Evolutionary conservation across 1,284 basidiomycete genomes (phyloP), one percentile per base, ranked within the genome.

Genomic region (Leccinum colubrinum): DNA sequence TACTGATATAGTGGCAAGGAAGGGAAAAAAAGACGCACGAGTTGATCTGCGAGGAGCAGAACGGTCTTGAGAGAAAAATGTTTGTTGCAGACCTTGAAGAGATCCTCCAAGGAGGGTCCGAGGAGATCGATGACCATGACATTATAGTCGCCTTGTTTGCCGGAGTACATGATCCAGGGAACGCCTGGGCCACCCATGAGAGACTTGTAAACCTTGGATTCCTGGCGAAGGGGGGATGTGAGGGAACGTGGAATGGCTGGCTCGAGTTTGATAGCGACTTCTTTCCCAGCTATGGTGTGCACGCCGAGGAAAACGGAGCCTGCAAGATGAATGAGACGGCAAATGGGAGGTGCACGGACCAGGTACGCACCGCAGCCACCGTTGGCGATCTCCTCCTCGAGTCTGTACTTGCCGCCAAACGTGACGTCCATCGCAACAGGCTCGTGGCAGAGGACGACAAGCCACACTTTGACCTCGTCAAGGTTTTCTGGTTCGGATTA

Each of bases 231-330:
- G 59, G 95, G 95, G 35, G 76, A 77, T 6, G 69, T 72, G 59
- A 72, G 71, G 14, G 73, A 66, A 56, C 68, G 76, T 15, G 90
- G 84, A 69, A 91, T 83, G 72, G 91, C 91, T 12, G 94, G 93
- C 77, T 98, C 95, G 61, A 98, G 85, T 80, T 98, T 98, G 81
- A 98, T 97, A 65, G 94, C 95, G 50, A 98, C 95, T 77, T 96
- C 94, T 73, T 98, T 96, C 67, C 95, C 95, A 6, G 94, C 95
- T 70, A 97, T 86, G 70, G 94, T 95, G 81, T 98, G 96, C 58
- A 96, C 92, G 63, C 95, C 95, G 66, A 95, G 86, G 78, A 94
- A 97, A 65, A 98, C 95, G 66, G 95, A 93, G 68, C 93, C 92
- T 93, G 66, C 25, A 59, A 41, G 17, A 52, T 12, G 25, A 6